Evolutionary conservation across 805 yeast species (phyloP).

Genomic region (Sugiyamaella marilandica): DNA sequence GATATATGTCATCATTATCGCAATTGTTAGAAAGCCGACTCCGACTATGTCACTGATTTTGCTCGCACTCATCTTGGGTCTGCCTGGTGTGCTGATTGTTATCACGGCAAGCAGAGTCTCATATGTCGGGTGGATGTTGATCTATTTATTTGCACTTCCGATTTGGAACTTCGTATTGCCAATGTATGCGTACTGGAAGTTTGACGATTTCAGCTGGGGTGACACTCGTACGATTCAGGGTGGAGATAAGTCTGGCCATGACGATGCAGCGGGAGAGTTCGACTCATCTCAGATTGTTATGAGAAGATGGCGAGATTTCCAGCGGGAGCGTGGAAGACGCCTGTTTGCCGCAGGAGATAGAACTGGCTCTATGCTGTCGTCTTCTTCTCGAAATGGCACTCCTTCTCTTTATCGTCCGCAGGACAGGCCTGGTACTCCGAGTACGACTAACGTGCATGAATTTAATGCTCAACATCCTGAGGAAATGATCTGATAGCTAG

Average conservation of each 20-base stretch:
- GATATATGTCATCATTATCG: constrained; percentile 65
- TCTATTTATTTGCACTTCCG: constrained; percentile 77
- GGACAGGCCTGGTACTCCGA: constrained; percentile 3
- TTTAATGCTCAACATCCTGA: constrained; percentile 3
- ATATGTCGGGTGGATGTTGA: constrained; percentile 72
- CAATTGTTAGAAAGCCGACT: constrained; percentile 70
- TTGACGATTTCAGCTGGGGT: constrained; percentile 97
- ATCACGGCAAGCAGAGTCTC: constrained; percentile 71
- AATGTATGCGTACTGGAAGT: constrained; percentile 85
- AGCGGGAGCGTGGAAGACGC: constrained; percentile 61
- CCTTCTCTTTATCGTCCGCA: background rate
- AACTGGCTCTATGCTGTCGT: constrained; percentile 9
- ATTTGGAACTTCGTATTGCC: constrained; percentile 91
- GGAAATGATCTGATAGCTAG: background rate
- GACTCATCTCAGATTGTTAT: constrained; percentile 86
- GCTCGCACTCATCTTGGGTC: constrained; percentile 73
- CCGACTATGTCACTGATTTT: constrained; percentile 73
- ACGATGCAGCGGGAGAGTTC: constrained; percentile 71
- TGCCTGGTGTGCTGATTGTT: constrained; percentile 78
- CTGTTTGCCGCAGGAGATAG: constrained; percentile 8
- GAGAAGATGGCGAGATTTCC: constrained; percentile 95
- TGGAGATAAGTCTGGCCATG: constrained; percentile 62
- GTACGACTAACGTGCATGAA: background rate
- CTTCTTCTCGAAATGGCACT: constrained; percentile 7
- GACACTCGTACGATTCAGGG: constrained; percentile 79